Base-by-base conservation (phyloP, 768 basidiomycete genomes). In the Rhodotorula sphaerocarpa region DNA sequence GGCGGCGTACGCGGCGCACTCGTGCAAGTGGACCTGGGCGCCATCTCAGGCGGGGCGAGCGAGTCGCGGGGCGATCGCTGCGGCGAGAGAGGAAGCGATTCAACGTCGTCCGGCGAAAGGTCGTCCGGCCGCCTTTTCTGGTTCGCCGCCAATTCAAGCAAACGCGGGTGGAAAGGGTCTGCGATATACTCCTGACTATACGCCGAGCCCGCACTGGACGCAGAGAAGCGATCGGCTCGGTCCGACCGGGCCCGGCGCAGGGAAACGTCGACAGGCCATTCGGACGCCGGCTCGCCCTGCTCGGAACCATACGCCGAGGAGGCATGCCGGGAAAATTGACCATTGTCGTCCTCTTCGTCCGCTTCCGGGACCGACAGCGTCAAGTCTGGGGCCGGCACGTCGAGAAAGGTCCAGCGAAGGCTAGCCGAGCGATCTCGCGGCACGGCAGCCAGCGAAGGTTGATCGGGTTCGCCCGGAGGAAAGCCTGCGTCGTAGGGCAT, bases 21-120 rank as follows among this genome's bases (percentile, higher is more conserved):
- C 7, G 44, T 16, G n/a, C n/a, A n/a, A n/a, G n/a, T n/a, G n/a
- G n/a, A n/a, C n/a, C n/a, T n/a, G 43, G 31, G 34, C n/a, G 50
- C n/a, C 55, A 56, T 56, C 44, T 46, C 23, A 7, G 55, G 55
- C 33, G 45, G 44, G 44, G 47, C 34, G 45, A 56, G 36, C n/a
- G 43, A 45, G 44, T 55, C 55, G 31, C 43, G 55, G 7, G n/a
- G 23, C 14, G 15, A 21, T 7, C 21, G 43, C 21, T 23, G 21
- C 7, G 43, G 9, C 45, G n/a, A n/a, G n/a, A n/a, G n/a, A n/a
- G n/a, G n/a, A n/a, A n/a, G n/a, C n/a, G n/a, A n/a, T n/a, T n/a
- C n/a, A n/a, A n/a, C n/a, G n/a, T n/a, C n/a, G n/a, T n/a, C n/a
- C n/a, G n/a, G n/a, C n/a, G n/a, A n/a, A n/a, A n/a, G n/a, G n/a